phyloP scores from a whole-genome alignment of 2,329 filamentous ascomycete genomes.

The Raffaelea ambrosiae region DNA sequence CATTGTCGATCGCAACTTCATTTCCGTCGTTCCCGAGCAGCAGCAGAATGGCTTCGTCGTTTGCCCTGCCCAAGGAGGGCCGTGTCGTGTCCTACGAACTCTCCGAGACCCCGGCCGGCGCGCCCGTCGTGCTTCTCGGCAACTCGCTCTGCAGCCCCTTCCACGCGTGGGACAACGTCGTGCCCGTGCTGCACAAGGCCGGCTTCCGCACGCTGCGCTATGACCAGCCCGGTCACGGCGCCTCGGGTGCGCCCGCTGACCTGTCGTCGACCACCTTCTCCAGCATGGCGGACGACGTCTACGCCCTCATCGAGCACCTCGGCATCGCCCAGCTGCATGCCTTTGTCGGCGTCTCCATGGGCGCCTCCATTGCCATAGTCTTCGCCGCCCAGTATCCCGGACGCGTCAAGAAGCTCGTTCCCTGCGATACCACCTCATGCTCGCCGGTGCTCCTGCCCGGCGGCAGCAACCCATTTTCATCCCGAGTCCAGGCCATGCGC shows the following conservation, averaged over 20 bases:
- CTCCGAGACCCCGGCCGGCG: no score
- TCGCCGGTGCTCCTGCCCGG: conserved; percentile 23
- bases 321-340: conserved; percentile 17
- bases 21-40: no score
- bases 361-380: conserved; percentile 29
- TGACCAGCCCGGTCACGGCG: conserved; percentile 34
- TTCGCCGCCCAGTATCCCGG: conserved; percentile 30
- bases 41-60: no score
- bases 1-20: no score
- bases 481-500: conserved; percentile 24
- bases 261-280: conserved; percentile 28
- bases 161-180: conserved; percentile 30
- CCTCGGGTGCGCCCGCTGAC: conserved; percentile 23
- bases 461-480: conserved; percentile 26
- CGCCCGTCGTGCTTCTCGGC: conserved; percentile 27
- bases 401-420: conserved; percentile 26
- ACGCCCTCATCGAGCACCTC: conserved; percentile 21
- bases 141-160: conserved; percentile 29
- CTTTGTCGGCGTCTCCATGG: conserved; percentile 38
- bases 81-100: no score
- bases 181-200: conserved; percentile 21
- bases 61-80: no score
- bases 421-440: conserved; percentile 31
- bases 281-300: conserved; percentile 28
- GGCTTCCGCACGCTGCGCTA: conserved; percentile 32